A percentile compares a stretch with the other conserved stretches of the same genome.
phyloP scores from a whole-genome alignment of 1,284 basidiomycete genomes.

The Ceratobasidium sp. region DNA sequence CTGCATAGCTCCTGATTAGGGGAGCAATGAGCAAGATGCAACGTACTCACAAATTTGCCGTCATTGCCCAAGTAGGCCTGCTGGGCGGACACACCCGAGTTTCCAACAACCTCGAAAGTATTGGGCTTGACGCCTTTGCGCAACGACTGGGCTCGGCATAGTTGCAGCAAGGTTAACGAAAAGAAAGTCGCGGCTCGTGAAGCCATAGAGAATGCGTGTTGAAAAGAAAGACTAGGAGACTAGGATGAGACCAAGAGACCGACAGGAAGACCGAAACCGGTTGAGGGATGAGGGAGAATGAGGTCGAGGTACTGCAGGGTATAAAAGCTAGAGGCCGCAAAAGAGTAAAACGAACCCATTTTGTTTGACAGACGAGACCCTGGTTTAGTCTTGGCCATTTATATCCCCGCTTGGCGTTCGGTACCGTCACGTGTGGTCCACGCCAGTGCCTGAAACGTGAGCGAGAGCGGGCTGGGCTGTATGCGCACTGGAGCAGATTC shows the following conservation, averaged over 20 bases:
- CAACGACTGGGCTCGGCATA: conserved; percentile 29
- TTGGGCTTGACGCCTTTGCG: conserved; percentile 42
- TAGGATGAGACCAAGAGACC: neutral
- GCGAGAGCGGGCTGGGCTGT: neutral
- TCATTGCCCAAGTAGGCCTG: conserved; percentile 45
- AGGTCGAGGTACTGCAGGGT: neutral
- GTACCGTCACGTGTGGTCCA: conserved; percentile 17
- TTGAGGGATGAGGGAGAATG: neutral
- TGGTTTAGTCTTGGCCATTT: conserved; percentile 25
- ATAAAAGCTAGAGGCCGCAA: conserved; percentile 6
- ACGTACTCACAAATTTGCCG: conserved; percentile 10
- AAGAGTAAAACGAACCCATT: conserved; percentile 19
- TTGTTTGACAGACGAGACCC: conserved; percentile 25
- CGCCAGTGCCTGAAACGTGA: neutral
- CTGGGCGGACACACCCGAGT: conserved; percentile 53
- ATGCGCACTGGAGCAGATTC: no score
- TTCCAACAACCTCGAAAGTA: conserved; percentile 52
- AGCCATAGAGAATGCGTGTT: conserved; percentile 32
- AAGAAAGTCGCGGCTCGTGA: conserved; percentile 33
- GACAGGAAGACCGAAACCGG: neutral
- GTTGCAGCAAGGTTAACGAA: conserved; percentile 23
- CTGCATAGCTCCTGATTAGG: conserved; percentile 15
- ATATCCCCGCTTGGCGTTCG: conserved; percentile 2
- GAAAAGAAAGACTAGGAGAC: conserved; percentile 30
- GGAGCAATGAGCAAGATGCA: neutral